Conservation (phyloP, 139 green algal species). For the Micromonas pusilla region DNA sequence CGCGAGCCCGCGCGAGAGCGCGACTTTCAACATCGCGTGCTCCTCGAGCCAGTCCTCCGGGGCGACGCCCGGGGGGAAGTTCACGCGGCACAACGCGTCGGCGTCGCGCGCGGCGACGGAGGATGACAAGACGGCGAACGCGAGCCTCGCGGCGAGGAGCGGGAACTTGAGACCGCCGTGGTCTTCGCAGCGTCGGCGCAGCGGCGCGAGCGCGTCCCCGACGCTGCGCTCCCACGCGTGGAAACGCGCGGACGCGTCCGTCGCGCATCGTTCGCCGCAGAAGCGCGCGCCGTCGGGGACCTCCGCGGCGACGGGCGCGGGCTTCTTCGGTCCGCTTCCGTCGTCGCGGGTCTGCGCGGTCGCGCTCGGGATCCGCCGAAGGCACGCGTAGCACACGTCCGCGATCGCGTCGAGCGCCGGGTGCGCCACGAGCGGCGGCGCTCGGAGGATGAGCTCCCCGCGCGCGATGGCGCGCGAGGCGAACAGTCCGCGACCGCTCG, state of each 20-base stretch:
- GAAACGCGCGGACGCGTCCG: neutral
- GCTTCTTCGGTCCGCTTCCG: too few species aligned
- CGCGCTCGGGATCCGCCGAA: too few species aligned
- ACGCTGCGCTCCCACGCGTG: neutral
- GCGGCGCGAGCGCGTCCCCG: neutral
- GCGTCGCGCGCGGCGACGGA: neutral
- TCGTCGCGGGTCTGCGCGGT: too few species aligned
- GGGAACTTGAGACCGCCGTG: constrained; percentile 12
- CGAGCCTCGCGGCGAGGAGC: neutral
- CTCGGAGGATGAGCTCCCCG: too few species aligned
- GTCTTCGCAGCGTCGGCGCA: neutral
- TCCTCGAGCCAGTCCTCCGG: neutral
- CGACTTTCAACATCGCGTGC: neutral
- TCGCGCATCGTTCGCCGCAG: neutral
- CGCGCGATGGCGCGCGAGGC: too few species aligned
- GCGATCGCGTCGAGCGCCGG: too few species aligned
- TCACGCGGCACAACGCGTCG: neutral
- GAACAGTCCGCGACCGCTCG: too few species aligned
- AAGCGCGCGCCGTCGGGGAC: too few species aligned
- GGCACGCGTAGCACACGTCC: too few species aligned
- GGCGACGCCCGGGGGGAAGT: neutral
- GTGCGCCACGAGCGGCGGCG: too few species aligned
- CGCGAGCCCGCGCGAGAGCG: neutral
- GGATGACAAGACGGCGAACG: neutral
- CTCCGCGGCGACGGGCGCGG: too few species aligned